Evolutionary conservation across 1,139 yeast genomes (phyloP), one percentile per base, ranked within the genome.

Genomic region (Debaryomycetaceae sp.): DNA sequence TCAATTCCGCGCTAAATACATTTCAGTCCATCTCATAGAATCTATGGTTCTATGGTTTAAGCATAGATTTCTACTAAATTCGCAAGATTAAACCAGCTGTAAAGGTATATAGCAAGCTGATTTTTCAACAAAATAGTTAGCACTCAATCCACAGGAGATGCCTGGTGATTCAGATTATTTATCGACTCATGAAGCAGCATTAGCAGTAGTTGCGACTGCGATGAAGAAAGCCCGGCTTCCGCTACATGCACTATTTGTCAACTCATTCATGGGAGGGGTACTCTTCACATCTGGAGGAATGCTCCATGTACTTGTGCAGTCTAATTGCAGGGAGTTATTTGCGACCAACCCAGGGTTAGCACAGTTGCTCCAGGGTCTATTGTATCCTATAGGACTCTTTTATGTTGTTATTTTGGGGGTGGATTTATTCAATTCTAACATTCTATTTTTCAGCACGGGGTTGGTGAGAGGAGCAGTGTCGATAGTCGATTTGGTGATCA

Each of bases 141-240:
- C 7, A 8, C 11, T 22, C 7, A 11, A 30, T 8, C n/a, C 9
- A n/a, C 3, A 8, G 7, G 32, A 8, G 5, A 60, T 61, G 65
- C 60, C 52, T 13, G 67, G 63, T 46, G 86, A 81, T 46, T 66
- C 79, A 7, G 62, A 70, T 49, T 84, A 83, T 54, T 70, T 83
- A 39, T 79, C 88, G 5, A 86, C 91, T 7, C 80, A 84, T 58
- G 94, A 85, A 51, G 81, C 92, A 1, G 92, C 92, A 1, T 59
- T 85, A 38, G 92, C 92, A 0, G 83, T 83, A 37, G 89, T 85
- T 26, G 94, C 94, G 6, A 85, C 92, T 0, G 73, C 87, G 2
- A 85, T 84, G 92, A 85, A 85, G 56, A 85, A 85, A 54, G 77
- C 91, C 2, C 70, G 94, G 53, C 70, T 83, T 17, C 71, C 79